phyloP scores from a whole-genome alignment of 441 rosid genomes.

The Cnidoscolus chayamansa region DNA sequence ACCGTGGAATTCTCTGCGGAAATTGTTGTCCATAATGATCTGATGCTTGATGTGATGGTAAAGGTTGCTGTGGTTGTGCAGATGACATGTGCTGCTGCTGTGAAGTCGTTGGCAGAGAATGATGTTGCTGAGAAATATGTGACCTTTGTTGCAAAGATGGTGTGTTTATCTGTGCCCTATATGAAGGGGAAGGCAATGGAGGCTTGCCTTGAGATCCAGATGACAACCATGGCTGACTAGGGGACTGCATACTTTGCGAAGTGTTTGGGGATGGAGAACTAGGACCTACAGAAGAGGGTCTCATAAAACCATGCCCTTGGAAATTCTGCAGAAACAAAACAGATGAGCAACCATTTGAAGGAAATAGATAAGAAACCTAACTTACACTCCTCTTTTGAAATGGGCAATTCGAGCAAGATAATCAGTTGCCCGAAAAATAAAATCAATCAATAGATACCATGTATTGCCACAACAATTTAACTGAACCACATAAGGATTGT shows the following conservation, averaged over 20 bases:
- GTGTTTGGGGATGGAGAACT: slow-evolving; percentile 50
- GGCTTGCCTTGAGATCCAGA: slow-evolving; percentile 79
- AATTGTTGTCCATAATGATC: slow-evolving; percentile 53
- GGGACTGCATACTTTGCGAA: slow-evolving; percentile 48
- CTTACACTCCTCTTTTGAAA: background rate
- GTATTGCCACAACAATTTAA: background rate
- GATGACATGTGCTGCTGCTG: slow-evolving; percentile 54
- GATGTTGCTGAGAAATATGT: slow-evolving; percentile 56
- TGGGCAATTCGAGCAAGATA: background rate
- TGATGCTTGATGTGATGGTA: slow-evolving; percentile 48
- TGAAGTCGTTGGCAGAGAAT: slow-evolving; percentile 31
- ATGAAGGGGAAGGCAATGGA: slow-evolving; percentile 68
- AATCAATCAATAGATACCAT: slow-evolving; percentile 4
- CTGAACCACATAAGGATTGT: background rate
- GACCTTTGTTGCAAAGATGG: slow-evolving; percentile 75
- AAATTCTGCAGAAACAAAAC: slow-evolving; percentile 43
- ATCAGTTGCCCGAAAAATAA: background rate
- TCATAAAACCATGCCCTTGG: slow-evolving; percentile 66
- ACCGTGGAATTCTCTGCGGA: slow-evolving; percentile 46
- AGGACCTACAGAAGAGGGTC: slow-evolving; percentile 49
- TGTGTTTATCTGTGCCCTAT: slow-evolving; percentile 57
- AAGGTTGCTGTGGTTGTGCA: slow-evolving; percentile 51
- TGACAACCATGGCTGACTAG: slow-evolving; percentile 81
- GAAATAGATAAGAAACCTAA: slow-evolving; percentile 5
- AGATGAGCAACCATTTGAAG: background rate